Conservation (phyloP, 331 rosid genomes). For the Acacia pycnantha region DNA sequence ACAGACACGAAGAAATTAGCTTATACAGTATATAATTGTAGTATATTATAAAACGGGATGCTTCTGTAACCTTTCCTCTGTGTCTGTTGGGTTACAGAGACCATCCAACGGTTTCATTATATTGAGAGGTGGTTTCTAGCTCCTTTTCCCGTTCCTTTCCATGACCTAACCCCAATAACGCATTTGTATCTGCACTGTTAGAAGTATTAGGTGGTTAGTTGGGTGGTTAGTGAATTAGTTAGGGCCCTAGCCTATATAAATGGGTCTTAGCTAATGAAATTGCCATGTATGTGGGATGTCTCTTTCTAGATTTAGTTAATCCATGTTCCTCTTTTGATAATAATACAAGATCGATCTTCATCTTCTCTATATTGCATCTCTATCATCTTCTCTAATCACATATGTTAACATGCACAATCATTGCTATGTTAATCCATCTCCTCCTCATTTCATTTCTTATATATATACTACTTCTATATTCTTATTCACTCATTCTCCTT, state of each 20-base stretch:
- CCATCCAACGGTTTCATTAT: constrained; percentile 25
- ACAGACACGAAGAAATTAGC: neutral
- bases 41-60: neutral
- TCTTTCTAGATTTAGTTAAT: too few relatives aligned
- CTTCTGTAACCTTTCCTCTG: neutral
- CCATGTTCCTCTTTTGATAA: too few relatives aligned
- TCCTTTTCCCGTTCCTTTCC: constrained; percentile 36
- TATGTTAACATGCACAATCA: too few relatives aligned
- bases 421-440: constrained; percentile 2
- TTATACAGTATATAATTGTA: neutral
- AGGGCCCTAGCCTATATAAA: too few relatives aligned
- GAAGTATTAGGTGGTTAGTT: too few relatives aligned
- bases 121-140: neutral
- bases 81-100: constrained; percentile 3
- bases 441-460: constrained; percentile 11
- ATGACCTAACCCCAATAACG: constrained; percentile 6
- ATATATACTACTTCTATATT: neutral
- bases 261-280: too few relatives aligned
- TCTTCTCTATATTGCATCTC: too few relatives aligned
- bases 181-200: constrained; percentile 22
- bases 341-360: too few relatives aligned
- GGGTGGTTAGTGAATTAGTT: too few relatives aligned
- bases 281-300: too few relatives aligned
- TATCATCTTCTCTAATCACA: too few relatives aligned
- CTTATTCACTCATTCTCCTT: neutral